Evolutionary conservation across 169 alveolate genomes (phyloP).

Genomic region (Toxoplasma gondii): DNA sequence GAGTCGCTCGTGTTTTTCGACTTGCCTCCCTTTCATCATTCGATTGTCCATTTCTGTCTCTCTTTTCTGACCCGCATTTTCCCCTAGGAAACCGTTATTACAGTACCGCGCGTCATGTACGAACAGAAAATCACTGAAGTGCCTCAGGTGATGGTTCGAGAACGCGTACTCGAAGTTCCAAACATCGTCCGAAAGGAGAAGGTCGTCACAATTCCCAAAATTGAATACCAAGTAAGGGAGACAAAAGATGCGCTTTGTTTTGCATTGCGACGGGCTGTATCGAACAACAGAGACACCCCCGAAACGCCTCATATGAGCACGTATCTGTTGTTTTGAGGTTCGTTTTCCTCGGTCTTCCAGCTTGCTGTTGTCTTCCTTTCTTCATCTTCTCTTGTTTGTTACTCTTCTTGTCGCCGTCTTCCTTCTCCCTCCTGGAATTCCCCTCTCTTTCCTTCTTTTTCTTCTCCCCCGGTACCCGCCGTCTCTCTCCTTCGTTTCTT

Average conservation of each 20-base stretch:
- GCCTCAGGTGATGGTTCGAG: conserved; percentile 36
- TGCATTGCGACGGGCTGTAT: background rate
- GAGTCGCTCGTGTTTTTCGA: too few relatives aligned
- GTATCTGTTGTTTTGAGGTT: too few relatives aligned
- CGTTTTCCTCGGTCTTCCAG: background rate
- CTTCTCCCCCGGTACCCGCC: too few relatives aligned
- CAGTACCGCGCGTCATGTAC: conserved; percentile 28
- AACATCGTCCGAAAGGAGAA: conserved; percentile 32
- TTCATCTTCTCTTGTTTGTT: background rate
- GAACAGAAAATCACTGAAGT: conserved; percentile 47
- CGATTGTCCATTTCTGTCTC: too few relatives aligned
- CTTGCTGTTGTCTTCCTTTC: background rate
- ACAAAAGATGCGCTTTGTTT: background rate
- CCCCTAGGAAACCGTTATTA: conserved; percentile 31
- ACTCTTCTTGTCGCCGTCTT: background rate
- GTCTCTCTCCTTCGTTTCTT: too few relatives aligned
- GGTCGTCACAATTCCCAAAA: background rate
- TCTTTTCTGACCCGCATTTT: too few relatives aligned
- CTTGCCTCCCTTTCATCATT: too few relatives aligned
- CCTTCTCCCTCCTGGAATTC: too few relatives aligned
- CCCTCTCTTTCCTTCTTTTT: too few relatives aligned
- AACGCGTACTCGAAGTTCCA: conserved; percentile 40
- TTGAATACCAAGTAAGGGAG: conserved; percentile 20
- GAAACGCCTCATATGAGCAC: too few relatives aligned
- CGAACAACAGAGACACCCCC: too few relatives aligned